phyloP scores from a whole-genome alignment of 1,284 basidiomycete genomes.

The Sutorius eximius region DNA sequence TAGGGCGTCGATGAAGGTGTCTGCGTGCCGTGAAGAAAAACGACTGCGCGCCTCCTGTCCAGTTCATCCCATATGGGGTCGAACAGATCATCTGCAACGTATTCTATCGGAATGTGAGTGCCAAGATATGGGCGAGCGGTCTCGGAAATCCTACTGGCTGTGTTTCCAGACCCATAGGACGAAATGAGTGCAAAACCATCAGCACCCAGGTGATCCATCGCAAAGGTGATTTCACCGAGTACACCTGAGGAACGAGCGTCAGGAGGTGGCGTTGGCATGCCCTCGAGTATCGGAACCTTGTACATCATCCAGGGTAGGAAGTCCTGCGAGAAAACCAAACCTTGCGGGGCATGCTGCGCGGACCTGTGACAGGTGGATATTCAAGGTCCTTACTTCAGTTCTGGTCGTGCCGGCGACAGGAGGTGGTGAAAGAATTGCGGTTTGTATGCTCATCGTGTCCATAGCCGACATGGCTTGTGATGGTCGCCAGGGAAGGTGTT shows the following conservation, averaged over 20 bases:
- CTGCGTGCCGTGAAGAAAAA: slow-evolving; percentile 71
- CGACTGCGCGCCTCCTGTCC: slow-evolving; percentile 52
- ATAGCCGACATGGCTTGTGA: slow-evolving; percentile 56
- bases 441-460: slow-evolving; percentile 54
- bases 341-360: slow-evolving; percentile 48
- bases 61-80: slow-evolving; percentile 68
- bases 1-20: slow-evolving; percentile 60
- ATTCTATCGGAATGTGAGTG: slow-evolving; percentile 42
- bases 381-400: slow-evolving; percentile 45
- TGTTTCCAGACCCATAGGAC: slow-evolving; percentile 52
- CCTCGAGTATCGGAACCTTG: slow-evolving; percentile 43
- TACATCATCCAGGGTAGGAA: slow-evolving; percentile 60
- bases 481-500: slow-evolving; percentile 65
- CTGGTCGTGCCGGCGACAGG: slow-evolving; percentile 51
- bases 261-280: slow-evolving; percentile 3
- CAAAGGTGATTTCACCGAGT: slow-evolving; percentile 55
- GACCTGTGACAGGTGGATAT: slow-evolving; percentile 47
- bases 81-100: slow-evolving; percentile 61
- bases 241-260: slow-evolving; percentile 40
- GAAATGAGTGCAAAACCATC: slow-evolving; percentile 64
- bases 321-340: slow-evolving; percentile 66
- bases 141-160: slow-evolving; percentile 41
- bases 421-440: slow-evolving; percentile 65
- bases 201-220: slow-evolving; percentile 56
- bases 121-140: not conserved